Conservation (phyloP, 2,329 filamentous ascomycete species). For the Zarea fungicola region DNA sequence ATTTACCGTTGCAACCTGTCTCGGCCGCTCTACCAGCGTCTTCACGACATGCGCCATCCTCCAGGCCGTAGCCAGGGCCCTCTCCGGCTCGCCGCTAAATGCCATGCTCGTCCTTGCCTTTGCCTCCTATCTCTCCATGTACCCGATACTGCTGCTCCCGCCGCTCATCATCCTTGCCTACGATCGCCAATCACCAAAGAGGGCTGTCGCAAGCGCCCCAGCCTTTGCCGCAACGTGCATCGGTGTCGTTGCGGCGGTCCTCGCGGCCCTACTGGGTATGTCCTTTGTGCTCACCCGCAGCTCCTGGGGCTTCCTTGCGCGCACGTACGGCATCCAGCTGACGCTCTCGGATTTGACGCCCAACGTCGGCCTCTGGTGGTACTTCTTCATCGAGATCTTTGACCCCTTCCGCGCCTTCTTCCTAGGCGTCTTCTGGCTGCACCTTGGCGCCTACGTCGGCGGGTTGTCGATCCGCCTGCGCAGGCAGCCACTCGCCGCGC, state of each 20-base stretch:
- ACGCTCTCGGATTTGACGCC: conserved; percentile 88
- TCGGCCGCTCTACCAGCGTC: conserved; percentile 81
- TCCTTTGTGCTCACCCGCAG: conserved; percentile 68
- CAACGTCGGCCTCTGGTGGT: conserved; percentile 98
- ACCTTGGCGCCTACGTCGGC: conserved; percentile 83
- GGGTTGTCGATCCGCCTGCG: conserved; percentile 79
- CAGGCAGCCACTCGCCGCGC: conserved; percentile 78
- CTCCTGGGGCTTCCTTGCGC: conserved; percentile 82
- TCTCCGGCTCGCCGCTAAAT: conserved; percentile 65
- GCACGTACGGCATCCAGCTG: conserved; percentile 90
- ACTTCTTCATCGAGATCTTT: conserved; percentile 99
- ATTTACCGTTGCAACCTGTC: conserved; percentile 84
- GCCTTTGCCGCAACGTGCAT: conserved; percentile 53
- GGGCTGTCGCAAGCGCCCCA: conserved; percentile 29
- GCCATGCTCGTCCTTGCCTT: conserved; percentile 81
- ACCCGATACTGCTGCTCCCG: conserved; percentile 79
- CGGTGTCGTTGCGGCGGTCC: conserved; percentile 45
- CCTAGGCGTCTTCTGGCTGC: conserved; percentile 95
- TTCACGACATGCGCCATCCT: conserved; percentile 88
- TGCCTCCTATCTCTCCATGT: conserved; percentile 87
- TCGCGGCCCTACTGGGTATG: conserved; percentile 60
- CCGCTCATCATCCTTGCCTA: conserved; percentile 77
- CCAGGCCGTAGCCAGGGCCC: conserved; percentile 74
- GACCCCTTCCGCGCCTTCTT: conserved; percentile 97
- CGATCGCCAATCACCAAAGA: conserved; percentile 49